Base-by-base conservation (phyloP, 2,329 filamentous ascomycete genomes). In the Fusarium sp. region DNA sequence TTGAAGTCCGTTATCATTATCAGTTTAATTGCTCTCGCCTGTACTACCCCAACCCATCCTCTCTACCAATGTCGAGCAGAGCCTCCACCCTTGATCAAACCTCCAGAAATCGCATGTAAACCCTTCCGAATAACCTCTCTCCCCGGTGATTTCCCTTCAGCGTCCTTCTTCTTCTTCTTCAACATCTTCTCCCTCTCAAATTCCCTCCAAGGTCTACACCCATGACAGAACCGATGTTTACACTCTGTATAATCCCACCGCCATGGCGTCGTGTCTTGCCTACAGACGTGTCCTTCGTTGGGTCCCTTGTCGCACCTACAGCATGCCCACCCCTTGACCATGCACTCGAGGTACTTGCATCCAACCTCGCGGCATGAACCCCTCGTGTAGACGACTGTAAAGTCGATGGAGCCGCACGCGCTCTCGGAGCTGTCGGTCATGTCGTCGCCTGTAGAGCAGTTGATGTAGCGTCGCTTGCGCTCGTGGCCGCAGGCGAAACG, bases 261-360 rank as follows among this genome's bases (percentile, higher is more conserved):
- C 59, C 68, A 72, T 35, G 71, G 64, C 20, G 57, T 71, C 3
- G 57, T 24, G 22, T 77, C 73, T 6, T 74, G 66, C 31, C 64
- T 65, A 55, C 75, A 77, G 5, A 53, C 31, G 24, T 63, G 40
- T 9, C 60, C 53, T 24, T 49, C 33, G 68, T 69, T 77, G 4
- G 74, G 75, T 2, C 75, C 75, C 46, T 74, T 66, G 7, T 35
- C 55, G 35, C 76, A 78, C 24, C 17, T 38, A 57, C 76, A 78
- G 53, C 76, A 78, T 4, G 20, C 36, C 76, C 76, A 78, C 27
- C 71, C 75, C 17, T 42, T 58, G 24, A 59, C 55, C 55, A 70
- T 66, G 22, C 71, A 74, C 20, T 72, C 67, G 2, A 38, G n/a
- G 46, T 69, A 78, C 9, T 40, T 12, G 49, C 76, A 78, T 27